Evolutionary conservation across 768 basidiomycete genomes (phyloP), one percentile per base, ranked within the genome.

Genomic region (Mycena alexandri): DNA sequence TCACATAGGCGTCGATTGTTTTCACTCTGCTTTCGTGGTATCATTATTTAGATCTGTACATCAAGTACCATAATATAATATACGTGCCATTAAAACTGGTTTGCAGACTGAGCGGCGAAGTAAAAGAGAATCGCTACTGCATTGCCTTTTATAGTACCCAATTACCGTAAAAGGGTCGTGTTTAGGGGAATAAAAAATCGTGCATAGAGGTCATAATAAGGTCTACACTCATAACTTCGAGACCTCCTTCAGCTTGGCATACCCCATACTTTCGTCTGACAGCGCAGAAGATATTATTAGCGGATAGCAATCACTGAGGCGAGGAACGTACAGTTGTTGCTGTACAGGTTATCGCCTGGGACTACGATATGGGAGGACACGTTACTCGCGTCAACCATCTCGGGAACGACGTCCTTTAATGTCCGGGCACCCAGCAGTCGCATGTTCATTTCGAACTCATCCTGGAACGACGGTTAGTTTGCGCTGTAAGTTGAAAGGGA

Each of bases 401-500:
- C 87, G 0, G 93, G 93, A 0, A 89, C 88, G 62, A 99, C 81
- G 38, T 98, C 94, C 59, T 85, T 85, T 48, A 99, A 77, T 0
- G 87, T 92, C 5, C 85, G 88, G 0, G 96, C 96, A 9, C 97
- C 97, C 33, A 99, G 79, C 2, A 99, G 83, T 17, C 96, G 91
- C 87, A 98, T 86, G 79, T 97, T 96, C 97, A 99, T 98, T 83
- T 96, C 94, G 73, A 99, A 95, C 78, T 99, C 97, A 72, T 96
- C 94, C 95, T 98, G 10, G 75, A 11, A 22, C 52, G 9, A 21
- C 46, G 42, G 2, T 48, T 8, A 44, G 55, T 34, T 24, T 19
- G 17, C 29, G 1, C 10, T 44, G 14, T 12, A 22, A 22, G 11
- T 10, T 14, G 38, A 25, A 6, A 33, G 3, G 33, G 43, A 25